Percentiles rank a stretch among this genome's conserved stretches.
These are phyloP conservation scores for Desmodesmus armatus DNA, from an alignment of 139 green algal genomes.

Conservation along the genomic window DNA sequence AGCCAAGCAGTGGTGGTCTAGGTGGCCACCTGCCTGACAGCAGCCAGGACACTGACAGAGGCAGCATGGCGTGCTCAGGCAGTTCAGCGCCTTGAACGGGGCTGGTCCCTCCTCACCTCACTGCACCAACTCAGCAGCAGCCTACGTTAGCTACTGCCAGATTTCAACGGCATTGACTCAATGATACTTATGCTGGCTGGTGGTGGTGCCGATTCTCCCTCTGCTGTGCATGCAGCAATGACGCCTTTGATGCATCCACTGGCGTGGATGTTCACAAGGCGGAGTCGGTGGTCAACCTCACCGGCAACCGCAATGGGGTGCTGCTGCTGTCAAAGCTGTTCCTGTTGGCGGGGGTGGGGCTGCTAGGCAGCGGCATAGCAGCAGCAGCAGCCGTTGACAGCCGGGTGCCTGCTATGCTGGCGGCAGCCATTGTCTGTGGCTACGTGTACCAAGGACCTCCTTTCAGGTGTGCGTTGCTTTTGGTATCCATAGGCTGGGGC, in stretches of 20 bases:
- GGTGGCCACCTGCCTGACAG: too few relatives aligned
- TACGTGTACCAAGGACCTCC: constrained; percentile 99
- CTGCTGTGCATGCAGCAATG: constrained; percentile 83
- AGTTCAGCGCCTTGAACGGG: too few relatives aligned
- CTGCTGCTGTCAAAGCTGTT: constrained; percentile 55
- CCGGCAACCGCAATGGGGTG: constrained; percentile 60
- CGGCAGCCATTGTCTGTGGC: constrained; percentile 83
- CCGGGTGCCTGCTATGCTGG: constrained; percentile 69
- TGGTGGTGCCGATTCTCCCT: too few relatives aligned
- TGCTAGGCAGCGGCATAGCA: constrained; percentile 65
- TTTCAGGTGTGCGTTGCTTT: constrained; percentile 82
- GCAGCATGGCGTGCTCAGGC: too few relatives aligned
- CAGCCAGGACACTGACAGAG: too few relatives aligned
- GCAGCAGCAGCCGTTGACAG: constrained; percentile 47
- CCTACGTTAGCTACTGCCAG: too few relatives aligned
- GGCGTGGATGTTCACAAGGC: constrained; percentile 92
- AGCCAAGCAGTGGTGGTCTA: too few relatives aligned
- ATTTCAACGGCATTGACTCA: too few relatives aligned
- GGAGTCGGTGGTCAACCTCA: constrained; percentile 97
- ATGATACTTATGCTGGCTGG: too few relatives aligned
- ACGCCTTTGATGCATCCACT: constrained; percentile 93
- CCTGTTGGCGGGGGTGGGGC: constrained; percentile 62
- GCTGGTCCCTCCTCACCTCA: too few relatives aligned
- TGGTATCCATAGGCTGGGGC: too few relatives aligned
- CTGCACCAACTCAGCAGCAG: not conserved